Percentiles rank a stretch among this genome's conserved stretches.
Evolutionary conservation across 1,139 yeast species (phyloP).

Genomic region (Wickerhamiella pararugosa): DNA sequence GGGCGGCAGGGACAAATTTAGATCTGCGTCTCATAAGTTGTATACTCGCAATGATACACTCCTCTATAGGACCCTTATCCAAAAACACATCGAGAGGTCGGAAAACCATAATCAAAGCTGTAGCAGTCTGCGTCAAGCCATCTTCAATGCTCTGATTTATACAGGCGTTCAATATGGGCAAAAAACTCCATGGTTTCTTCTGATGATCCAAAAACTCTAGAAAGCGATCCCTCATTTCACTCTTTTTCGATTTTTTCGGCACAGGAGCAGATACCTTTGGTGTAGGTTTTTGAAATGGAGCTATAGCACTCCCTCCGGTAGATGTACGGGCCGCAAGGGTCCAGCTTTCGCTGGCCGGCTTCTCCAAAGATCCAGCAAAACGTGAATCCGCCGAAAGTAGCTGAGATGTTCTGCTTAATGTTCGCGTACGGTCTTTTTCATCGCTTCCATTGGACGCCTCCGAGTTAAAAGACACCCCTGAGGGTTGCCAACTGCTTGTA

Average conservation of each 20-base stretch:
- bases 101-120: constrained; percentile 46
- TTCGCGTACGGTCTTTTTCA: too few species aligned
- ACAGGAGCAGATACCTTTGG: too few species aligned
- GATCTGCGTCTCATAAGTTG: constrained; percentile 39
- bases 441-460: constrained; percentile 1
- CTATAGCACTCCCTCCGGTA: too few species aligned
- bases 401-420: too few species aligned
- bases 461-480: constrained; percentile 7
- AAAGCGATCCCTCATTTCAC: constrained; percentile 6
- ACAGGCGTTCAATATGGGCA: constrained; percentile 31
- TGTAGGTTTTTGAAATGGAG: too few species aligned
- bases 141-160: constrained; percentile 41
- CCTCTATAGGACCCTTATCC: constrained; percentile 26
- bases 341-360: too few species aligned
- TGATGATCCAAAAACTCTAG: constrained; percentile 21
- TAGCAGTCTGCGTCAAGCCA: constrained; percentile 52
- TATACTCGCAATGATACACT: constrained; percentile 45
- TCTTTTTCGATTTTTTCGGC: too few species aligned
- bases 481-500: constrained; percentile 4
- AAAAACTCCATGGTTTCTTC: constrained; percentile 36
- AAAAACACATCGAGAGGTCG: constrained; percentile 28
- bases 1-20: constrained; percentile 44
- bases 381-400: too few species aligned
- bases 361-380: too few species aligned
- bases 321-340: too few species aligned